Base-by-base conservation (phyloP, 257 asterid genomes). In the Capsicum chinense region DNA sequence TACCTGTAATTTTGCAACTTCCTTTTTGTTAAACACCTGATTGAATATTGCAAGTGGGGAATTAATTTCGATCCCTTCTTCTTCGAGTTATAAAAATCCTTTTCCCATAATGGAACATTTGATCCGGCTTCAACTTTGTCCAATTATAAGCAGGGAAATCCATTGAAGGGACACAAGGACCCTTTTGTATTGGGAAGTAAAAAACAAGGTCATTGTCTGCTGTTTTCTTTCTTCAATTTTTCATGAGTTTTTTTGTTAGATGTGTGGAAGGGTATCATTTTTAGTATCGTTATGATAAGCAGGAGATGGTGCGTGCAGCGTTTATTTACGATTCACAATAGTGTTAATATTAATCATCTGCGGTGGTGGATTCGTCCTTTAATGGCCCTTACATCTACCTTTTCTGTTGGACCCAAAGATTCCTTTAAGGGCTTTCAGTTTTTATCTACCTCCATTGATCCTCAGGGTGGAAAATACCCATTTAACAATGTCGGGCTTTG, bases 341-440 rank as follows among this genome's bases (percentile, higher is more conserved):
- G 52, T 4, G 3, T 60, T 76, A 19, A 26, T 39, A 4, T 60
- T 76, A 15, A 50, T 60, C 83, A 50, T 81, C 48, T 13, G 39
- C 39, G 9, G 15, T 67, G 50, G 74, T 67, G 76, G 67, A 84
- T 83, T 60, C 76, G 64, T 84, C 80, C 50, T 86, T 87, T 88
- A 85, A 92, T 91, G 97, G 97, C 95, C 83, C 90, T 86, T 73
- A 84, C 91, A 69, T 21, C 90, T 5, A 58, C 85, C 73, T 54
- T 79, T 70, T 19, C 85, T 7, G 21, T 74, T 60, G 64, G 74
- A 84, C 16, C 85, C 9, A 74, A 79, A 52, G 86, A 83, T 79
- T 66, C 82, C 3, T 42, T 17, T 33, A 71, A 47, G 0, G 3
- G 57, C 1, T 78, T 67, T 26, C 39, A 73, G 42, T 19, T 70